Percentiles rank a stretch among this genome's conserved stretches.
Evolutionary conservation across 257 asterid genomes (phyloP).

Genomic region (Leonotis leonurus): DNA sequence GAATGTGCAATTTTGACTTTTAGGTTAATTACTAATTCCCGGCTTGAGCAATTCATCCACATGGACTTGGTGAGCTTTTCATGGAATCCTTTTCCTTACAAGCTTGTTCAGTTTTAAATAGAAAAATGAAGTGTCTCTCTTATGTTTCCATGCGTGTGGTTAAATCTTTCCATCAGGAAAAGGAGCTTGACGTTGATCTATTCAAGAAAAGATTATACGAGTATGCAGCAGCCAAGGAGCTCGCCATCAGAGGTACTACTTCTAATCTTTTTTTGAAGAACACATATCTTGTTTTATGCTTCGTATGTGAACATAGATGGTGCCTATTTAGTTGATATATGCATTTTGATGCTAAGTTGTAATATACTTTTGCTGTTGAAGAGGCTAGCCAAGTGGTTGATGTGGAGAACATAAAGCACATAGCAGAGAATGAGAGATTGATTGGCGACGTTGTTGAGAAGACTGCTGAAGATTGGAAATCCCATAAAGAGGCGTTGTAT

Average conservation of each 20-base stretch:
- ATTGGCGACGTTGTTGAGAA: conserved; percentile 56
- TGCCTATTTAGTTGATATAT: background rate
- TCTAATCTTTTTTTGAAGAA: background rate
- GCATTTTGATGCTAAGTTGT: background rate
- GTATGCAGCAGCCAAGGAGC: conserved; percentile 78
- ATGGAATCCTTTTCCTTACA: background rate
- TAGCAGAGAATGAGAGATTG: conserved; percentile 39
- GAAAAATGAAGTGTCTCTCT: background rate
- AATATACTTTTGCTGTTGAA: conserved; percentile 2
- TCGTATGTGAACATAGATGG: background rate
- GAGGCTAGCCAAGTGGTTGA: conserved; percentile 63
- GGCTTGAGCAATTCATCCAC: conserved; percentile 65
- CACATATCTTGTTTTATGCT: no score
- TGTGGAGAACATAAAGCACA: conserved; percentile 60
- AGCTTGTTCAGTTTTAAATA: background rate
- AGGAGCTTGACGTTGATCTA: conserved; percentile 64
- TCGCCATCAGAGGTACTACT: conserved; percentile 74
- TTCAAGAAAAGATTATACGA: conserved; percentile 61
- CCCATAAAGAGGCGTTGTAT: conserved; percentile 49
- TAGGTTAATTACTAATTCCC: conserved; percentile 60
- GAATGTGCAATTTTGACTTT: conserved; percentile 19
- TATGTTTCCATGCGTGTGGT: background rate
- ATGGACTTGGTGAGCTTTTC: conserved; percentile 66
- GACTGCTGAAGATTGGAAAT: conserved; percentile 51
- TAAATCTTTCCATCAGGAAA: conserved; percentile 31